These are phyloP conservation scores for Puccinia brachypodii DNA, from an alignment of 1,284 basidiomycete genomes.

Conservation along the genomic window DNA sequence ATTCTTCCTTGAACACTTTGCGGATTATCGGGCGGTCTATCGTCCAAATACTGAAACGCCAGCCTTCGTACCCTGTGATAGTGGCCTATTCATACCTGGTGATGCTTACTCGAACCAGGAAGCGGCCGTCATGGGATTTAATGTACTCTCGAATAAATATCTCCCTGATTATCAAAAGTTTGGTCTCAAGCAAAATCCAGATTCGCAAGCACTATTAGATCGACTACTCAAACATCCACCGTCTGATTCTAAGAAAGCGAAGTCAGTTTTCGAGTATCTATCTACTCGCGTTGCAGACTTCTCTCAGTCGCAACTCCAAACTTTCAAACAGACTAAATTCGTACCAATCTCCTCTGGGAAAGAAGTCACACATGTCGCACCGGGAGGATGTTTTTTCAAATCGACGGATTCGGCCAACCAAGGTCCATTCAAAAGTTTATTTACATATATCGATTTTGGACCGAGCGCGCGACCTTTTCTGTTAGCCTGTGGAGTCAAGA, in stretches of 20 bases:
- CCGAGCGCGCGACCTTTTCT: conserved; percentile 78
- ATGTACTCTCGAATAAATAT: conserved; percentile 65
- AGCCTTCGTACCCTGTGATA: conserved; percentile 77
- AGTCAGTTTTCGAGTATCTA: conserved; percentile 73
- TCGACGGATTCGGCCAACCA: conserved; percentile 50
- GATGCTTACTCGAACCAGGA: conserved; percentile 75
- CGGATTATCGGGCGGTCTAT: conserved; percentile 36
- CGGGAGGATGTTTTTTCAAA: conserved; percentile 65
- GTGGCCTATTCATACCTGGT: conserved; percentile 66
- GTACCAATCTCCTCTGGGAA: conserved; percentile 58
- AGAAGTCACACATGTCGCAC: conserved; percentile 50
- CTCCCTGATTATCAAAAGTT: conserved; percentile 70
- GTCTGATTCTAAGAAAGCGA: conserved; percentile 63
- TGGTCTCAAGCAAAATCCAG: conserved; percentile 72
- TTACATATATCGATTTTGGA: conserved; percentile 88
- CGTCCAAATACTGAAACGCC: conserved; percentile 49
- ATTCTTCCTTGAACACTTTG: conserved; percentile 54
- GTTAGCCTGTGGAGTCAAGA: conserved; percentile 79
- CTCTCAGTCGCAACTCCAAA: conserved; percentile 54
- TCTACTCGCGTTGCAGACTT: conserved; percentile 70
- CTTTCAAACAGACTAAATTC: conserved; percentile 56
- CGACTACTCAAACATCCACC: conserved; percentile 69
- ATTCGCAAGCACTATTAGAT: conserved; percentile 66
- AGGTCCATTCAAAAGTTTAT: conserved; percentile 59
- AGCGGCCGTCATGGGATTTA: conserved; percentile 75